Evolutionary conservation across 805 yeast genomes (phyloP).

Genomic region (Metschnikowia lachancei): DNA sequence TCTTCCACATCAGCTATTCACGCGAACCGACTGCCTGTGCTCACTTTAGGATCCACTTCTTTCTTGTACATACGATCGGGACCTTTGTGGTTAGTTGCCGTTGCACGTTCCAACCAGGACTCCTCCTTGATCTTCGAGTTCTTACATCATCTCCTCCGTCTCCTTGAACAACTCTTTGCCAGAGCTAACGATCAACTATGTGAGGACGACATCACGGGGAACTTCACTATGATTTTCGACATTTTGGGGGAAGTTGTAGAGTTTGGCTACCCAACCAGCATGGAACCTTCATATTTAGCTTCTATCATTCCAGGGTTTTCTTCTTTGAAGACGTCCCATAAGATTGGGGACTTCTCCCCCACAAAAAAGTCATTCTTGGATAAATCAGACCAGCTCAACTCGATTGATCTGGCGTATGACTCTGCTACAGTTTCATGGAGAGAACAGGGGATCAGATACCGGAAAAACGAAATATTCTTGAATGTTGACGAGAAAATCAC

Average conservation of each 20-base stretch:
- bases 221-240: constrained; percentile 71
- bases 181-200: constrained; percentile 18
- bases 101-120: constrained; percentile 86
- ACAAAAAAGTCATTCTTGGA: constrained; percentile 10
- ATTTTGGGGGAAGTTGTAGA: constrained; percentile 73
- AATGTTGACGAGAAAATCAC: constrained; percentile 75
- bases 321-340: constrained; percentile 6
- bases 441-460: constrained; percentile 63
- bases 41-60: constrained; percentile 90
- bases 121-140: constrained; percentile 79
- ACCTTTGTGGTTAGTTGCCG: constrained; percentile 77
- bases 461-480: constrained; percentile 75
- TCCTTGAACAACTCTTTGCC: constrained; percentile 41
- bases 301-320: constrained; percentile 18
- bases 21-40: constrained; percentile 40
- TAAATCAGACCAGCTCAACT: constrained; percentile 3
- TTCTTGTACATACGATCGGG: constrained; percentile 70
- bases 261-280: constrained; percentile 71
- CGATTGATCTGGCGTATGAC: constrained; percentile 17
- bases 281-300: constrained; percentile 42
- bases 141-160: constrained; percentile 55
- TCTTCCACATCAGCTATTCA: constrained; percentile 17
- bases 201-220: constrained; percentile 51
- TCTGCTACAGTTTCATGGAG: constrained; percentile 61
- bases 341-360: constrained; percentile 1